These are phyloP conservation scores for Terfezia boudieri DNA, from an alignment of 495 filamentous ascomycete genomes.

Conservation along the genomic window DNA sequence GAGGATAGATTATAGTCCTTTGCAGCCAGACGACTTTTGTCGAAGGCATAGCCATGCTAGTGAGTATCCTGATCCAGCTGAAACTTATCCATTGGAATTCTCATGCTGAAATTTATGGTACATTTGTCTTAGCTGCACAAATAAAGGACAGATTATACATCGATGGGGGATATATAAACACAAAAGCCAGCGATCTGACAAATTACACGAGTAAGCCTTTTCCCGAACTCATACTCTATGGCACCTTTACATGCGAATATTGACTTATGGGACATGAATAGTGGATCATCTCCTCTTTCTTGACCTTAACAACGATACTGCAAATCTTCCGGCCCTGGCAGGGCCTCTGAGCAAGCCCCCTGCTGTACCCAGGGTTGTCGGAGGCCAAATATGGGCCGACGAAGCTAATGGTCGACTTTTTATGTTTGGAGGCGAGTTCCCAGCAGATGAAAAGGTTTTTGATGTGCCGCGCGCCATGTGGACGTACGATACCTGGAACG, in stretches of 20 bases:
- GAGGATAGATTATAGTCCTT: not conserved
- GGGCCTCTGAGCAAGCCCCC: constrained; percentile 29
- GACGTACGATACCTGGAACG: constrained; percentile 9
- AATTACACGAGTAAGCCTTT: constrained; percentile 23
- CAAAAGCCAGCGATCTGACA: constrained; percentile 24
- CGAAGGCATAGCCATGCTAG: not conserved
- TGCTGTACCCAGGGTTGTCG: constrained; percentile 24
- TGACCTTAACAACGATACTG: constrained; percentile 24
- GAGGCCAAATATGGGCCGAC: constrained; percentile 31
- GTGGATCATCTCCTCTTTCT: constrained; percentile 27
- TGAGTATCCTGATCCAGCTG: not conserved
- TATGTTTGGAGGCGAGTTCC: constrained; percentile 29
- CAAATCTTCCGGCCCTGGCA: constrained; percentile 28
- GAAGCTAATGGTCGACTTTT: constrained; percentile 31
- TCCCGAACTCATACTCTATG: too few relatives aligned
- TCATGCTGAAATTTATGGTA: not conserved
- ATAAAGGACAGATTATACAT: constrained; percentile 30
- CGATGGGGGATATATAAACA: constrained; percentile 31
- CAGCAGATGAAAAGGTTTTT: not conserved
- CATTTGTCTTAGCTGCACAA: constrained; percentile 17
- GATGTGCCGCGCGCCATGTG: not conserved
- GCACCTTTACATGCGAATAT: not conserved
- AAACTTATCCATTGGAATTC: not conserved
- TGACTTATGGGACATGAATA: constrained; percentile 4
- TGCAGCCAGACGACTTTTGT: not conserved